These are phyloP conservation scores for Dendrobium chrysotoxum DNA, from an alignment of 106 monocot genomes.

Conservation along the genomic window DNA sequence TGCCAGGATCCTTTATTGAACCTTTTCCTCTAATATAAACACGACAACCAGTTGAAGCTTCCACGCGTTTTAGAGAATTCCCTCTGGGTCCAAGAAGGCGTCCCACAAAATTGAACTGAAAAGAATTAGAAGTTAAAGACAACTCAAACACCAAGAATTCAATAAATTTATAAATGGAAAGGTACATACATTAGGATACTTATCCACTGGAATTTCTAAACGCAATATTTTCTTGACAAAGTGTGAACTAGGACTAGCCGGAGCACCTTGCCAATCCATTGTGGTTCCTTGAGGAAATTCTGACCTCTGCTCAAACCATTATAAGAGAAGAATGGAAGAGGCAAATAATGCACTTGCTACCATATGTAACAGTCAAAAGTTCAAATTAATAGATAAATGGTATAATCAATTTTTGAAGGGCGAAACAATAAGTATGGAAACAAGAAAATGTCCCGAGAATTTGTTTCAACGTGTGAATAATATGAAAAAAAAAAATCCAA, in stretches of 20 bases:
- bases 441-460: too few relatives aligned
- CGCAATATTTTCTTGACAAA: constrained; percentile 77
- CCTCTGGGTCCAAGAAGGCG: constrained; percentile 84
- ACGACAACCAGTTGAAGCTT: constrained; percentile 82
- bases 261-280: constrained; percentile 81
- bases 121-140: not conserved
- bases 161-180: not conserved
- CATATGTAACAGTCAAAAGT: too few relatives aligned
- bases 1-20: constrained; percentile 79
- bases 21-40: constrained; percentile 88
- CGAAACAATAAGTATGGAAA: too few relatives aligned
- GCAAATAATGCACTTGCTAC: too few relatives aligned
- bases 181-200: constrained; percentile 61
- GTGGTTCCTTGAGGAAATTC: constrained; percentile 39
- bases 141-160: not conserved
- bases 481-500: too few relatives aligned
- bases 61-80: constrained; percentile 78
- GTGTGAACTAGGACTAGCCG: constrained; percentile 54
- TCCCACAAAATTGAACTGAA: constrained; percentile 88
- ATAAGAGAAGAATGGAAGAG: too few relatives aligned
- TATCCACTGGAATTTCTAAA: constrained; percentile 74
- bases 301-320: constrained; percentile 32
- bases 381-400: too few relatives aligned
- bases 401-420: too few relatives aligned
- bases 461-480: too few relatives aligned